Conservation (phyloP, 2,329 filamentous ascomycete genomes). For the Trichoderma harzianum region DNA sequence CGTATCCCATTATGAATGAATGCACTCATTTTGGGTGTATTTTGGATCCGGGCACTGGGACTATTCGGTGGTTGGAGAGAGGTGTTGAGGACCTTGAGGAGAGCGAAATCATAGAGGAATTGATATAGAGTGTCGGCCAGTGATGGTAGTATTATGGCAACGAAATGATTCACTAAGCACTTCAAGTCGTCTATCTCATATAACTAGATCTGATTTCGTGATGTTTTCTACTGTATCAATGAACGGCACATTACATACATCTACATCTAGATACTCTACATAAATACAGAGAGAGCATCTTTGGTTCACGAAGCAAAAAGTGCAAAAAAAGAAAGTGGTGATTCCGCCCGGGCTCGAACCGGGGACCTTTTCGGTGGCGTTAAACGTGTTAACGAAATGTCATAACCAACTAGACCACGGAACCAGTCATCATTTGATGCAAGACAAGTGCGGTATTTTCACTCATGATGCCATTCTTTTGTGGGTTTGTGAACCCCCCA, state of each 20-base stretch:
- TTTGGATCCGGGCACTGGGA: not conserved
- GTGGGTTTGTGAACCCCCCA: not conserved
- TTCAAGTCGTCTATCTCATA: not conserved
- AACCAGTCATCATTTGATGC: slow-evolving; percentile 17
- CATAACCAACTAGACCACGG: slow-evolving; percentile 31
- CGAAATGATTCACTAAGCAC: not conserved
- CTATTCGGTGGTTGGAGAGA: not conserved
- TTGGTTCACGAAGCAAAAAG: too few relatives aligned
- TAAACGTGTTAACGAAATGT: slow-evolving; percentile 26
- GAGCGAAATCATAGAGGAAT: not conserved
- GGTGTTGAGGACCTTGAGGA: not conserved
- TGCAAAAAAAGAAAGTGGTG: slow-evolving; percentile 18
- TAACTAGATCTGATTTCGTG: not conserved
- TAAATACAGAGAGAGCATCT: not conserved
- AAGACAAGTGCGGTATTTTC: not conserved
- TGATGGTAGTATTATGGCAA: not conserved
- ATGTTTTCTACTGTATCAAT: not conserved
- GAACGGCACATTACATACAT: not conserved
- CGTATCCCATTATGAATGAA: not conserved
- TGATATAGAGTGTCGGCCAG: not conserved
- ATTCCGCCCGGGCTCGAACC: slow-evolving; percentile 30
- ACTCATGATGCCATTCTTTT: not conserved
- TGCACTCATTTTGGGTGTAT: not conserved
- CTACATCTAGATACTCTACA: not conserved
- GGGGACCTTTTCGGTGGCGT: slow-evolving; percentile 29